Percentiles rank a stretch among this genome's conserved stretches.
Evolutionary conservation across 1,139 yeast genomes (phyloP).

Genomic region (Meyerozyma carpophila): DNA sequence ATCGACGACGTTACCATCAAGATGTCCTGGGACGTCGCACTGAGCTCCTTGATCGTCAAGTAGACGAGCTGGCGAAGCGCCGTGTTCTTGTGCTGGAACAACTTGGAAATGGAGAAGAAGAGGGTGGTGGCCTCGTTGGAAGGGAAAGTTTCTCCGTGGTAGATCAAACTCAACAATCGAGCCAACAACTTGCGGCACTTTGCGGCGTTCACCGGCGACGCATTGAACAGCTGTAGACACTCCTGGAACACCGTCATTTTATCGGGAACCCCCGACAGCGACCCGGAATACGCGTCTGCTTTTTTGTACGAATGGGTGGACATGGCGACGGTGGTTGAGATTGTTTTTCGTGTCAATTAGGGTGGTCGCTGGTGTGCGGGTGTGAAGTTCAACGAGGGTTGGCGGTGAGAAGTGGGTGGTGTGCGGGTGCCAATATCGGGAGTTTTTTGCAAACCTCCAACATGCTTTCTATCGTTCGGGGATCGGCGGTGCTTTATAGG

Average conservation of each 20-base stretch:
- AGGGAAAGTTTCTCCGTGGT: conserved; percentile 85
- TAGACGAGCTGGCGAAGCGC: conserved; percentile 92
- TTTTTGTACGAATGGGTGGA: conserved; percentile 80
- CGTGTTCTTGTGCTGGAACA: conserved; percentile 89
- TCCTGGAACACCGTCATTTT: conserved; percentile 97
- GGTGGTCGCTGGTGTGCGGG: not conserved
- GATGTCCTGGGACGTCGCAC: conserved; percentile 81
- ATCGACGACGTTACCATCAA: conserved; percentile 97
- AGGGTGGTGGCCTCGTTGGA: conserved; percentile 85
- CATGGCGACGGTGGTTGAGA: conserved; percentile 35
- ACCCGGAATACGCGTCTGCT: conserved; percentile 63
- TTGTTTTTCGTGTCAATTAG: conserved; percentile 1
- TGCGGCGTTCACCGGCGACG: conserved; percentile 83
- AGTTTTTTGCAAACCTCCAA: not conserved
- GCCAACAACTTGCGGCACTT: conserved; percentile 79
- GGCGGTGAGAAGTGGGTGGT: not conserved
- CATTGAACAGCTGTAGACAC: conserved; percentile 88
- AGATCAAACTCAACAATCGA: conserved; percentile 63
- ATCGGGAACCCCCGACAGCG: conserved; percentile 63
- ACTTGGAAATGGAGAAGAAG: conserved; percentile 89
- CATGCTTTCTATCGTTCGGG: not conserved
- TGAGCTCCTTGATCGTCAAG: conserved; percentile 86
- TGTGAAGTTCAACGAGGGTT: not conserved
- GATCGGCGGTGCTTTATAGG: not conserved
- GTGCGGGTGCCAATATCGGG: not conserved